Evolutionary conservation across 176 grass and related monocot species (phyloP), one percentile per base, ranked within the genome.

Genomic region (Cocos nucifera): DNA sequence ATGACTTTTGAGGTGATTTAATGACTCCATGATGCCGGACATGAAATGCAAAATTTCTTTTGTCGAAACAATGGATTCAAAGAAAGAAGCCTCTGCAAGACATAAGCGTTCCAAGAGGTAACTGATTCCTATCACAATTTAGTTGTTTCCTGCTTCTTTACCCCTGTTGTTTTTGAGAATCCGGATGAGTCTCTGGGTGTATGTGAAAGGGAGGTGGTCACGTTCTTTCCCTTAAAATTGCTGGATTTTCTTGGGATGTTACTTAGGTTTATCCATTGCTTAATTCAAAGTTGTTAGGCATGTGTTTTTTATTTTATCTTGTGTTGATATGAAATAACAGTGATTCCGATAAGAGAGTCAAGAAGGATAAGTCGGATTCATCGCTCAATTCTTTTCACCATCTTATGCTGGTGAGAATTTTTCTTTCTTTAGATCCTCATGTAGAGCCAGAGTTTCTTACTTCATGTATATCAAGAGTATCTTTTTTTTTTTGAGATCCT

Each of bases 311-410:
- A 6, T 69, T 58, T 15, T 48, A 15, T 24, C 51, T 19, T 71
- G 21, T 15, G 0, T 26, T 52, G 62, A 22, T 50, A 58, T 51
- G 25, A 4, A 30, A 77, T 25, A 51, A 22, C 52, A 64, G 72
- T 59, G 87, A 82, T 74, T 82, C 65, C 52, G 15, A 63, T 20
- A 35, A 49, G 57, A 71, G 57, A 3, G 10, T 68, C 57, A 57
- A 66, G 20, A 74, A 69, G 62, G 61, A 79, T 21, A 76, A 66
- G 22, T 49, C 63, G 48, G 64, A 86, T 71, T 76, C 61, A 27
- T 69, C 78, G 1, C 78, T 60, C 24, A 82, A 77, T 53, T 71
- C 75, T 51, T 44, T 60, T 56, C 59, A 63, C 61, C 77, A 74
- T 50, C 60, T 70, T 59, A 76, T 26, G 19, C 65, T 67, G 82